Evolutionary conservation across 1,139 yeast species (phyloP).

Genomic region (Eremothecium coryli): DNA sequence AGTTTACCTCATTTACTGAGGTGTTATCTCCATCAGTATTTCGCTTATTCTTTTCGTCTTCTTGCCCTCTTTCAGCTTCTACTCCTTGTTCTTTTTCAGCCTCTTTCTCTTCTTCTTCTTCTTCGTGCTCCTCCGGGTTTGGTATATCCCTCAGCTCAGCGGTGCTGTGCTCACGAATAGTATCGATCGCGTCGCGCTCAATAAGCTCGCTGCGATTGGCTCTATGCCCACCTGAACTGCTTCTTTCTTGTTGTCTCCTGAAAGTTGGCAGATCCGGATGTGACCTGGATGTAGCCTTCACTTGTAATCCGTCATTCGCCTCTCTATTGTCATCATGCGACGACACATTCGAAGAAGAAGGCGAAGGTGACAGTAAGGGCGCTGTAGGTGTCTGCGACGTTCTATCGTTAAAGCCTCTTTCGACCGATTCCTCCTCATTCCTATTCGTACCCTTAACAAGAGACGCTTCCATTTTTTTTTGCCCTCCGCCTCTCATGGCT

Average conservation of each 20-base stretch:
- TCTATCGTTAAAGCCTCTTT: too few species aligned
- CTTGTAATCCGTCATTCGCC: background rate
- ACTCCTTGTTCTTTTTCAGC: slow-evolving; percentile 18
- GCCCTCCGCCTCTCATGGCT: too few species aligned
- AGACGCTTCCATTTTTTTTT: too few species aligned
- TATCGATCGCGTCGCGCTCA: slow-evolving; percentile 17
- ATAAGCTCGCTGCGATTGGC: slow-evolving; percentile 8
- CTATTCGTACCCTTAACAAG: too few species aligned
- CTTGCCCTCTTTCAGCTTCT: slow-evolving; percentile 7
- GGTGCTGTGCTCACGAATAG: slow-evolving; percentile 14
- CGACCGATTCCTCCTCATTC: too few species aligned
- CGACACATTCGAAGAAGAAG: background rate
- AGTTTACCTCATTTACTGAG: slow-evolving; percentile 11
- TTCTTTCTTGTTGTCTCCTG: background rate
- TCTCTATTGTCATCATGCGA: background rate
- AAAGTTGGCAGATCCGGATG: slow-evolving; percentile 9
- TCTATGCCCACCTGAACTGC: background rate
- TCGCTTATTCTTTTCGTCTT: slow-evolving; percentile 1
- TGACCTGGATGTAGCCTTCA: too few species aligned
- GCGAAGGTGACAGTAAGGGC: too few species aligned
- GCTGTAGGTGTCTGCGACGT: too few species aligned
- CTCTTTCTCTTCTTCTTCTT: slow-evolving; percentile 14
- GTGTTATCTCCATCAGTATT: slow-evolving; percentile 1
- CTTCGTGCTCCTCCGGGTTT: slow-evolving; percentile 12
- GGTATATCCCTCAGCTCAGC: slow-evolving; percentile 10